phyloP scores from a whole-genome alignment of 2,329 filamentous ascomycete genomes.

The Helotiales sp. region DNA sequence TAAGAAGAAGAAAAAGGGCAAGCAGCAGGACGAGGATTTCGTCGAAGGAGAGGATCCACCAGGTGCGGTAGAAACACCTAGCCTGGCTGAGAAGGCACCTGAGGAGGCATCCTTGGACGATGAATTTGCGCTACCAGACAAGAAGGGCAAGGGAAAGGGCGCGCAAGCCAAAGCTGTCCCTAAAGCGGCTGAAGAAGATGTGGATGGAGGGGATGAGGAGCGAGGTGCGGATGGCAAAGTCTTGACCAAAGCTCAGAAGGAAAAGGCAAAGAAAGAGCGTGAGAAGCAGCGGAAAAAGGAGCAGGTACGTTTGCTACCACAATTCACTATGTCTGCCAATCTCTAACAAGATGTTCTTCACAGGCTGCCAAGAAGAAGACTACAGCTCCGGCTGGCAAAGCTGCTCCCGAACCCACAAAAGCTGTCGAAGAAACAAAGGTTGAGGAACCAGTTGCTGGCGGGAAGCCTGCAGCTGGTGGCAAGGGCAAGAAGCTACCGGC shows the following conservation, averaged over 20 bases:
- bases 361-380: slow-evolving; percentile 85
- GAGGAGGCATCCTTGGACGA: slow-evolving; percentile 81
- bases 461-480: slow-evolving; percentile 50
- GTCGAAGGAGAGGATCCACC: slow-evolving; percentile 66
- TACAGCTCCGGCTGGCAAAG: slow-evolving; percentile 51
- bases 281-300: slow-evolving; percentile 99
- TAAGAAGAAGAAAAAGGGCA: slow-evolving; percentile 63
- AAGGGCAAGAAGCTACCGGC: slow-evolving; percentile 91
- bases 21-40: slow-evolving; percentile 84
- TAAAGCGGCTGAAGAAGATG: slow-evolving; percentile 45
- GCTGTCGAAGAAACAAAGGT: slow-evolving; percentile 51
- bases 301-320: slow-evolving; percentile 60
- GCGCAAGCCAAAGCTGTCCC: slow-evolving; percentile 45
- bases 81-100: slow-evolving; percentile 68
- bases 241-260: slow-evolving; percentile 97
- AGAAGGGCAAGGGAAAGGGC: slow-evolving; percentile 70
- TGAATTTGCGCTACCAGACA: slow-evolving; percentile 74
- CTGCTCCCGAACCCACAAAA: slow-evolving; percentile 56
- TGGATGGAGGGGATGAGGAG: slow-evolving; percentile 53
- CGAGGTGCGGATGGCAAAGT: slow-evolving; percentile 63
- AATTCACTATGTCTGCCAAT: not conserved
- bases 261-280: slow-evolving; percentile 95
- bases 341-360: slow-evolving; percentile 1
- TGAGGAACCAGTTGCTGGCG: slow-evolving; percentile 39
- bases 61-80: slow-evolving; percentile 38